Conservation (phyloP, 495 filamentous ascomycete genomes). For the Trypethelium eluteriae region DNA sequence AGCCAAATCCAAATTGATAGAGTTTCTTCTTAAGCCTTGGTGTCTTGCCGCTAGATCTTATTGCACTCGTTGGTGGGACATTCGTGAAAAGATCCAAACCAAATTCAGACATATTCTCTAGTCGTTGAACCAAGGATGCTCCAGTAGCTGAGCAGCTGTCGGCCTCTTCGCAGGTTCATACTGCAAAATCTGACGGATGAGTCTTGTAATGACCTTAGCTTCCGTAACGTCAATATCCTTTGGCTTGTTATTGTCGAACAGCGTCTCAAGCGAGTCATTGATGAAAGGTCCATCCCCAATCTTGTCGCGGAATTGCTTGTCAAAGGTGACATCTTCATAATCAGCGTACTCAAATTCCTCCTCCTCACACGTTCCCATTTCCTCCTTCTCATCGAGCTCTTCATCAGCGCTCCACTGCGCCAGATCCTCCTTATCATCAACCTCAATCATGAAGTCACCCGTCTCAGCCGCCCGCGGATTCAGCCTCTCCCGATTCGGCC, state of each 20-base stretch:
- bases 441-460: not conserved
- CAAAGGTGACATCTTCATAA: not conserved
- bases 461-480: not conserved
- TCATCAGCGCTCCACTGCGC: not conserved
- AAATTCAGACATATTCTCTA: not conserved
- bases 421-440: not conserved
- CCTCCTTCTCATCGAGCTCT: not conserved
- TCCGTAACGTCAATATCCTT: constrained; percentile 31
- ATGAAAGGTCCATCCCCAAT: not conserved
- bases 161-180: constrained; percentile 35
- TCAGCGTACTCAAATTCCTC: not conserved
- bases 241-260: not conserved
- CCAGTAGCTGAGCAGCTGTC: constrained; percentile 27
- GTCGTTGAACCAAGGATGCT: constrained; percentile 31
- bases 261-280: not conserved
- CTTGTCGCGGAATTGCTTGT: not conserved
- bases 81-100: not conserved
- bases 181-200: constrained; percentile 35
- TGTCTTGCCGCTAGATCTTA: too few relatives aligned
- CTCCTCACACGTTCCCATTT: not conserved
- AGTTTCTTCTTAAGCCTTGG: too few relatives aligned
- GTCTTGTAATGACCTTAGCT: constrained; percentile 26
- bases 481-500: not conserved
- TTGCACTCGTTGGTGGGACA: too few relatives aligned
- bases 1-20: too few relatives aligned